These are phyloP conservation scores for Aciculosporium take DNA, from an alignment of 2,329 filamentous ascomycete genomes.

Conservation along the genomic window DNA sequence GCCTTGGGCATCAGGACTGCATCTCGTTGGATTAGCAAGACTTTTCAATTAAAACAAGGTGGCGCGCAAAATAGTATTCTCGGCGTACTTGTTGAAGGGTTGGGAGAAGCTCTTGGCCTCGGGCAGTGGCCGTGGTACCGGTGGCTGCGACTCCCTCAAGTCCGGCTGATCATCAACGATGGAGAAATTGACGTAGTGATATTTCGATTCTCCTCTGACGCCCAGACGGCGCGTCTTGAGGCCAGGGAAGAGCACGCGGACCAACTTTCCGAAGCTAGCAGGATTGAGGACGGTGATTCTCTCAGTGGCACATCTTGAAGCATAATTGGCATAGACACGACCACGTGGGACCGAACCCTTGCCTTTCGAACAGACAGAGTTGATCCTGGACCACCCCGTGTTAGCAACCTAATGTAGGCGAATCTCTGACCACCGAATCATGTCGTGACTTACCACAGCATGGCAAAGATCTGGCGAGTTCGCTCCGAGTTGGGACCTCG, in stretches of 20 bases:
- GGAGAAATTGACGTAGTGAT: slow-evolving; percentile 71
- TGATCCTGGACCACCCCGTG: slow-evolving; percentile 43
- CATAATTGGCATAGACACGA: slow-evolving; percentile 90
- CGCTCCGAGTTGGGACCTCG: slow-evolving; percentile 69
- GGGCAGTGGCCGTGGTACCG: slow-evolving; percentile 33
- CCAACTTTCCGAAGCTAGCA: slow-evolving; percentile 93
- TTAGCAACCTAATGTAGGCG: slow-evolving; percentile 3
- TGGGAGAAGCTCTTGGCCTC: slow-evolving; percentile 33
- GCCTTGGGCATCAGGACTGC: slow-evolving; percentile 19
- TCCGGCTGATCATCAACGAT: slow-evolving; percentile 43
- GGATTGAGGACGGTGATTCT: slow-evolving; percentile 91
- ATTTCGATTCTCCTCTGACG: slow-evolving; percentile 93
- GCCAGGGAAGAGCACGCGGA: slow-evolving; percentile 88
- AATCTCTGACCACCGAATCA: not conserved
- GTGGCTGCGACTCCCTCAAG: slow-evolving; percentile 28
- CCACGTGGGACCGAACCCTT: slow-evolving; percentile 83
- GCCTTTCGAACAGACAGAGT: slow-evolving; percentile 55
- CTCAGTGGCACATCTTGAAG: slow-evolving; percentile 80
- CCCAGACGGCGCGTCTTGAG: slow-evolving; percentile 85
- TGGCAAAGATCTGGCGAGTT: slow-evolving; percentile 73
- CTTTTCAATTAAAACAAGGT: not conserved
- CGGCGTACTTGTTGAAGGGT: slow-evolving; percentile 36
- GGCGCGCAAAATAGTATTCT: not conserved
- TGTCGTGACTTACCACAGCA: slow-evolving; percentile 56
- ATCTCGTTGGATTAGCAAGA: slow-evolving; percentile 11